Evolutionary conservation across 257 asterid genomes (phyloP), one percentile per base, ranked within the genome.

Genomic region (Ligustrum vulgare): DNA sequence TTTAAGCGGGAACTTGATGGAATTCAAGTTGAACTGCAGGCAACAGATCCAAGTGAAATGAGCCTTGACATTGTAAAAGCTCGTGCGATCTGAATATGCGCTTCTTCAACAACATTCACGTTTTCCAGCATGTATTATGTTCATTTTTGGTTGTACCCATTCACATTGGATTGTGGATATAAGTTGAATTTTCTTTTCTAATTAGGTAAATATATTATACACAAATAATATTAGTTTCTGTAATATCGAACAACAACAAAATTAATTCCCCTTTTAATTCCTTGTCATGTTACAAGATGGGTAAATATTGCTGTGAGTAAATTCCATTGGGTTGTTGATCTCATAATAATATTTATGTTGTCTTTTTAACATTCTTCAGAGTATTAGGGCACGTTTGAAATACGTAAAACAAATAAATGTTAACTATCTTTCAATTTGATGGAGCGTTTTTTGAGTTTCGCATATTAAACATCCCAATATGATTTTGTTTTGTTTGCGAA

Each of bases 31-130:
- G 79, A 79, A 51, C 33, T 79, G 60, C 82, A 74, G 73, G 82
- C 82, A 31, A 79, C 82, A 15, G 79, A 79, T 69, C 79, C 82
- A 20, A 74, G 82, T 69, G 82, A 79, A 62, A 79, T 74, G 82
- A 79, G 82, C 69, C 72, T 79, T 8, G 82, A 79, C 79, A 79
- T 79, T 22, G 65, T 79, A 20, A 79, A 74, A 62, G 47, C 73
- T 2, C 68, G 79, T 8, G 83, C 80, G 22, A 1, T 63, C 20
- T 75, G 31, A 80, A 2, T 15, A 23, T 23, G 67, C 18, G 16
- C 67, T 23, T 60, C 35, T 60, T 60, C 67, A 3, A 9, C 67
- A 23, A 1, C 8, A 60, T 60, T 23, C 6, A 60, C 35, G 6
- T 25, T 23, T 60, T 25, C 2, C 18, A 12, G 18, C 8, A 23